Conservation (phyloP, 2,329 filamentous ascomycete species). For the Colletotrichum sojae region DNA sequence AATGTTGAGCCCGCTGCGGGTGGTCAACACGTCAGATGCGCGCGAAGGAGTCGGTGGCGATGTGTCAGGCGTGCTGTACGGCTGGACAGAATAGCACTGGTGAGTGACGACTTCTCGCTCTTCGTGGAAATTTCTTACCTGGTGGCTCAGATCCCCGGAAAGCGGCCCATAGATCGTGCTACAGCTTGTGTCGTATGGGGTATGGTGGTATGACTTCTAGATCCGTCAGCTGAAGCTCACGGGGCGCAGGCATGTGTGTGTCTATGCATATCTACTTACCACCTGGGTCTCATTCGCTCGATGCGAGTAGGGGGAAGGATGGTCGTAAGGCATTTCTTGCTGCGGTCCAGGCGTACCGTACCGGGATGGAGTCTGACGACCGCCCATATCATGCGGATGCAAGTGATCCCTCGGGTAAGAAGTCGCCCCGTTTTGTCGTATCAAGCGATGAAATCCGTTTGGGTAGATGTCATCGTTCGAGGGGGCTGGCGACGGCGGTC, state of each 20-base stretch:
- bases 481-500: slow-evolving; percentile 62
- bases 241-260: neutral
- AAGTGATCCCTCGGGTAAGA: slow-evolving; percentile 46
- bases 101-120: slow-evolving; percentile 6
- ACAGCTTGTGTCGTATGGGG: slow-evolving; percentile 31
- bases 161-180: slow-evolving; percentile 35
- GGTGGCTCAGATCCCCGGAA: slow-evolving; percentile 37
- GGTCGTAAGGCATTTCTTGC: slow-evolving; percentile 47
- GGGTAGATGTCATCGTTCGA: slow-evolving; percentile 55
- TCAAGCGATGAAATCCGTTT: slow-evolving; percentile 58
- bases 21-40: slow-evolving; percentile 53
- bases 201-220: slow-evolving; percentile 27
- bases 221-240: slow-evolving; percentile 6
- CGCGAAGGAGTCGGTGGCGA: slow-evolving; percentile 64
- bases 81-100: slow-evolving; percentile 45
- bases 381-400: slow-evolving; percentile 48
- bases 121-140: slow-evolving; percentile 23
- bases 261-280: slow-evolving; percentile 14
- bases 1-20: slow-evolving; percentile 54
- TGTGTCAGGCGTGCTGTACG: slow-evolving; percentile 66
- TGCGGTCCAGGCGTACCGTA: slow-evolving; percentile 56
- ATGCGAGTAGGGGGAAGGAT: slow-evolving; percentile 49
- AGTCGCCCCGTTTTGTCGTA: slow-evolving; percentile 58
- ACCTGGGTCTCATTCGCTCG: slow-evolving; percentile 38
- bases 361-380: slow-evolving; percentile 52